Base-by-base conservation (phyloP, 225 moss, liverwort and hornwort genomes). In the Ulota crispa region DNA sequence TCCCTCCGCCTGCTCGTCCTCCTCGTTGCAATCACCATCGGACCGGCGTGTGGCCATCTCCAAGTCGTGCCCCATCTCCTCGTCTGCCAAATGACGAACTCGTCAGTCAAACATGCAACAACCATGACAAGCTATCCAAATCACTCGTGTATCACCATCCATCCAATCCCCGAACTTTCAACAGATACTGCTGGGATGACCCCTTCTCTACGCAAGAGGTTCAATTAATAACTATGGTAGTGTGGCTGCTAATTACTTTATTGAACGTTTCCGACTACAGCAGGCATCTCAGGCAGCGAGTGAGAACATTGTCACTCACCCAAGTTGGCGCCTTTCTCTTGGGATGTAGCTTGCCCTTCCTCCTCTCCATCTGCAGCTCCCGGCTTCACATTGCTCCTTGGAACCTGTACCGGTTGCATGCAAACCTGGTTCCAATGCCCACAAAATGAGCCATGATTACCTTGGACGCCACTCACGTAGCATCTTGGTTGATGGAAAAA, bases 21-120 rank as follows among this genome's bases (percentile, higher is more conserved):
- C 78, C 57, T 86, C 85, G 0, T 82, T 36, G 31, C 78, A 89
- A 12, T 72, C 84, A 50, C 66, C 62, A 9, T 68, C 78, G 57
- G 91, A 65, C 67, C 87, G 90, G 13, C 92, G 92, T 16, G 92
- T 97, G 36, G 95, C 97, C 94, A 97, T 95, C 85, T 94, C 94
- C 70, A 95, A 78, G 70, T 97, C 95, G 36, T 97, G 97, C 10
- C 97, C 97, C 96, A 97, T 97, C 74, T 92, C 89, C 57, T 81
- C 80, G 67, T 95, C 94, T 97, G 90, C 63, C 54, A 80, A 62
- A 42, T 5, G 47, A 37, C 24, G 8, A 3, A 61, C 9, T 2
- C 3, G 59, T 84, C 62, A 87, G 75, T 50, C 50, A 10, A 43
- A 4, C 78, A 66, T 36, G n/a, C 59, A 12, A 7, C 30, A 36